Evolutionary conservation across 208 protist species (phyloP), one percentile per base, ranked within the genome.

Genomic region (Trypanosoma cruzi): DNA sequence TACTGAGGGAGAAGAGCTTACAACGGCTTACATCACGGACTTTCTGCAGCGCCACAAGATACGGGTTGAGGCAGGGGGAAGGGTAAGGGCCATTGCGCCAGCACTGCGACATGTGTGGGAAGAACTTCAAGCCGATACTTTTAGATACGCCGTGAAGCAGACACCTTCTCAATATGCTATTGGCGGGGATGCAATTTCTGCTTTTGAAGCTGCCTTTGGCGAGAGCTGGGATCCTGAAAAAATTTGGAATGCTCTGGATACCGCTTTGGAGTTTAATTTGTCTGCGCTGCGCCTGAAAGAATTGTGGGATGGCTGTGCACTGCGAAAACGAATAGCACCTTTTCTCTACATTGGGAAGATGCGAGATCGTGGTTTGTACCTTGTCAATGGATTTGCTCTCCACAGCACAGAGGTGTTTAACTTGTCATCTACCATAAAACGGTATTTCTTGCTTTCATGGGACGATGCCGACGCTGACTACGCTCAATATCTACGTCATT

Each of bases 351-450:
- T 89, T 63, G 84, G 73, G 20, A 77, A 81, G 52, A 74, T 89
- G 59, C 59, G 49, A 29, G 57, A 68, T 11, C 22, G 1, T 34
- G 61, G 71, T 54, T 6, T 79, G 6, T 87, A 76, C 44, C 31
- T 88, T 48, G 72, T 88, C 53, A 92, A 92, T 56, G 86, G 86
- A 24, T 88, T 85, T 62, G 72, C 75, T 32, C 53, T 85, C 37
- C 57, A 78, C 11, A 72, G 66, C 54, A 73, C 62, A 13, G 75
- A 85, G 55, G 57, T 75, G 42, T 84, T 90, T 42, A 75, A 84
- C 70, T 50, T 52, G 6, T 49, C 73, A 11, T 48, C 73, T 24
- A 59, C 71, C 14, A 56, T 77, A 34, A 86, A 87, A 63, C 67
- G 57, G 26, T 86, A 84, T 62, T 82, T 88, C 46, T 50, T 87